These are phyloP conservation scores for Leishmania braziliensis DNA, from an alignment of 208 protist genomes.

Conservation along the genomic window DNA sequence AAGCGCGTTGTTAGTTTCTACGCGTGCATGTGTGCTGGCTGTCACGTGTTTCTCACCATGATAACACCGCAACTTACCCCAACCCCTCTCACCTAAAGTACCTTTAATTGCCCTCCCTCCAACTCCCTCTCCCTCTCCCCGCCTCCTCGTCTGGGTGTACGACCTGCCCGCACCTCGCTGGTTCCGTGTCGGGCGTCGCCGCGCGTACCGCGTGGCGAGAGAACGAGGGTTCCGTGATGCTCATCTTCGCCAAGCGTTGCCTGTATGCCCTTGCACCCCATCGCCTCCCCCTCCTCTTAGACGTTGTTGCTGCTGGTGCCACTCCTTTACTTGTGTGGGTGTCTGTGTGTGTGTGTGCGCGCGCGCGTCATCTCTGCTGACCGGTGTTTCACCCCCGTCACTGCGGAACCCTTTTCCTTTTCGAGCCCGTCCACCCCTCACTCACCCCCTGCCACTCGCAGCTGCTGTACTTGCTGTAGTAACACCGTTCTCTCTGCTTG, in stretches of 20 bases:
- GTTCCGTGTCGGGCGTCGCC: not conserved
- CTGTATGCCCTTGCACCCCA: not conserved
- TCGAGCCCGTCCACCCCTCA: not conserved
- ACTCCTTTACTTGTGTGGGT: too few species aligned
- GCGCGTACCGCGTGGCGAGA: not conserved
- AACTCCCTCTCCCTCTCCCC: not conserved
- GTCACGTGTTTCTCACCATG: not conserved
- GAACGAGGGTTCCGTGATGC: not conserved
- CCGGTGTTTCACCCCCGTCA: not conserved
- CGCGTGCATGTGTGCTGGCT: not conserved
- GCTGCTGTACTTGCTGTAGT: not conserved
- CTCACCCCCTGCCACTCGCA: not conserved
- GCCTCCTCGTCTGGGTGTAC: not conserved
- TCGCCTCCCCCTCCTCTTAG: not conserved
- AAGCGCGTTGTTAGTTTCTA: too few species aligned
- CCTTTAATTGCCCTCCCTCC: not conserved
- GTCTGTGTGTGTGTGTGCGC: slow-evolving; percentile 1
- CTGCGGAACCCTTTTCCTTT: not conserved
- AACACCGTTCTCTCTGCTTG: not conserved
- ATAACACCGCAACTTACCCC: not conserved
- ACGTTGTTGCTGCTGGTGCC: not conserved
- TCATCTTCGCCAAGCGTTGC: not conserved
- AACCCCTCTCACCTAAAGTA: not conserved
- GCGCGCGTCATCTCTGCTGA: not conserved
- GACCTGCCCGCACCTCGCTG: not conserved